These are phyloP conservation scores for Pythium plurisporium DNA, from an alignment of 352 stramenopile genomes.

Conservation along the genomic window DNA sequence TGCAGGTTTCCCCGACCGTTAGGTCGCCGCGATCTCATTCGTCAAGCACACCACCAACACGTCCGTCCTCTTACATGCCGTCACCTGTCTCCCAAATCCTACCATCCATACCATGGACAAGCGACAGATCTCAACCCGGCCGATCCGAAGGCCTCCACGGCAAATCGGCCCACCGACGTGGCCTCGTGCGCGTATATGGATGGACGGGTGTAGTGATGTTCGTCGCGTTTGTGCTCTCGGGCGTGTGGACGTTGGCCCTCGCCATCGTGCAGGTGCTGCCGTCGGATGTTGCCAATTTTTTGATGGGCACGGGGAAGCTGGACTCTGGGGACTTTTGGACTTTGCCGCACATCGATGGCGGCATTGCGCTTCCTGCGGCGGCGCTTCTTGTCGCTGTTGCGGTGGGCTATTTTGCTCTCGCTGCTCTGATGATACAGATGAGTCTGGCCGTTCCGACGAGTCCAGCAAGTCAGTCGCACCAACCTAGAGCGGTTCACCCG, in stretches of 20 bases:
- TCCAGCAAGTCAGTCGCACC: too few species aligned
- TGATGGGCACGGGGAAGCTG: neutral
- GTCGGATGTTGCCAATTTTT: neutral
- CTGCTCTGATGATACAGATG: slow-evolving; percentile 24
- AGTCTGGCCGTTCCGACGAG: neutral
- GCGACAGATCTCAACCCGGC: too few species aligned
- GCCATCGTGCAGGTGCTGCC: too few species aligned
- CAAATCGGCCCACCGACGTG: too few species aligned
- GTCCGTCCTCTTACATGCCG: too few species aligned
- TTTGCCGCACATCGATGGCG: slow-evolving; percentile 22
- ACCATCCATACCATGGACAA: too few species aligned
- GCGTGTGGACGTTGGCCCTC: neutral
- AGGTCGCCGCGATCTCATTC: too few species aligned
- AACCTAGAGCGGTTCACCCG: neutral
- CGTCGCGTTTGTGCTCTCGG: neutral
- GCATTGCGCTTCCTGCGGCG: slow-evolving; percentile 20
- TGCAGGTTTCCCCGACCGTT: too few species aligned
- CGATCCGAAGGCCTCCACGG: too few species aligned
- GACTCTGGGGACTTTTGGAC: neutral
- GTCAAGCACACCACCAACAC: too few species aligned
- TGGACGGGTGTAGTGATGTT: neutral
- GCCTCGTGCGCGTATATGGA: neutral
- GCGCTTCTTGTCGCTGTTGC: slow-evolving; percentile 29
- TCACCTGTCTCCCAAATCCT: neutral
- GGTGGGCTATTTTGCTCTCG: slow-evolving; percentile 29